phyloP scores from a whole-genome alignment of 129 eudicot species.

The Artemisia tridentata region DNA sequence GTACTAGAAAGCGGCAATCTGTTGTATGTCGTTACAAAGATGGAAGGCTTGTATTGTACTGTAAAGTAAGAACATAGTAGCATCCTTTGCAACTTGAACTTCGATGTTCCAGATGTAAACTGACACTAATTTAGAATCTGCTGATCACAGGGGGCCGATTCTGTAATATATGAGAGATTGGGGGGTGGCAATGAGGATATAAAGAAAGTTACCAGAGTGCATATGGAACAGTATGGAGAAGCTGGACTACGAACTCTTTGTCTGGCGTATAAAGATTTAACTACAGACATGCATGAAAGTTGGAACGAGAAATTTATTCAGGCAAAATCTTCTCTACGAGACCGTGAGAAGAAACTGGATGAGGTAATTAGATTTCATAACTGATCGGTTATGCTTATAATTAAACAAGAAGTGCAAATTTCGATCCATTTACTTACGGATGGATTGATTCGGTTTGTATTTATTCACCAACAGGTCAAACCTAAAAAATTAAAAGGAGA shows the following conservation, averaged over 20 bases:
- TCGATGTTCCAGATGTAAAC: constrained; percentile 16
- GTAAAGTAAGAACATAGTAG: constrained; percentile 58
- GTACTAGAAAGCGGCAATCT: constrained; percentile 97
- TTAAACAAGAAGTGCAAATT: neutral
- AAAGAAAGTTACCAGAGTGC: constrained; percentile 63
- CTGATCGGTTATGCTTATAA: neutral
- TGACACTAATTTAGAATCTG: constrained; percentile 25
- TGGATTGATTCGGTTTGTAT: neutral
- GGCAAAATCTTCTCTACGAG: constrained; percentile 86
- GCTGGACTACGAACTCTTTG: constrained; percentile 97
- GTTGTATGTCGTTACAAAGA: constrained; percentile 88
- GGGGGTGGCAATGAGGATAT: constrained; percentile 59
- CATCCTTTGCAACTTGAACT: constrained; percentile 18
- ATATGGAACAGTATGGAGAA: constrained; percentile 91
- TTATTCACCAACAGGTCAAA: neutral
- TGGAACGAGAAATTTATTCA: constrained; percentile 94
- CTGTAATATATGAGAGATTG: constrained; percentile 83
- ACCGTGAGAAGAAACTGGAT: constrained; percentile 93
- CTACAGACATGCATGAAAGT: constrained; percentile 59
- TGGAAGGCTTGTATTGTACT: constrained; percentile 90
- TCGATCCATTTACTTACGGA: constrained; percentile 8
- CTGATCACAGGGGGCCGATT: constrained; percentile 84
- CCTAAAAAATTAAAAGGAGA: neutral
- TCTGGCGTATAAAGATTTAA: constrained; percentile 80
- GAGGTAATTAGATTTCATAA: constrained; percentile 50